Evolutionary conservation across 2,329 filamentous ascomycete genomes (phyloP), one percentile per base, ranked within the genome.

Genomic region (Colletotrichum sidae): DNA sequence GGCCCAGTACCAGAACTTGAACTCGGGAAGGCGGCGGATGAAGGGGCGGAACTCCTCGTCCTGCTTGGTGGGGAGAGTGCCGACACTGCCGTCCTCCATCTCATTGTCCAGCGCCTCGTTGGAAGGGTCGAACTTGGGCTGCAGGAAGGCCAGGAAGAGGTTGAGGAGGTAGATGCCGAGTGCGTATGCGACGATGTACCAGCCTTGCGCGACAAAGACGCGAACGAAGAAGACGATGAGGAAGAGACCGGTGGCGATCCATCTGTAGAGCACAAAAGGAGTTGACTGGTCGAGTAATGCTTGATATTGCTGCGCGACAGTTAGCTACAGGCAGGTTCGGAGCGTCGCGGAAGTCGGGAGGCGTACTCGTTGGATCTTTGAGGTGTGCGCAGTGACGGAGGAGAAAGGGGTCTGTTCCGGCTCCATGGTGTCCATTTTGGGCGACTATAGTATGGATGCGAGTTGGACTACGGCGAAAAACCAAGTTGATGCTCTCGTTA

Each of bases 1-100:
- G 58, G 95, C 94, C 74, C 92, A 92, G 83, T 97, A 93, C 96
- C 96, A 99, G 85, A 99, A 99, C 87, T 99, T 99, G 88, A 99
- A 99, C 81, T 99, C 96, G 60, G 96, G 96, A 33, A 99, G 88
- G 67, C 96, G 88, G 75, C 96, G 89, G 77, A 99, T 97, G 76
- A 99, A 99, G 4, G 96, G 96, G 69, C 94, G 90, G 85, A 99
- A 99, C 83, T 99, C 96, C 75, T 99, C 94, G 75, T 98, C 95
- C 73, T 93, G 90, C 83, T 97, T 97, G 63, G 94, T 98, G 33
- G 96, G 96, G 47, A 99, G 88, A 34, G 88, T 88, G 58, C 91
- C 90, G 35, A 89, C 88, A 13, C 93, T 87, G 67, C 96, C 96
- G 73, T 97, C 95, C 80, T 99, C 96, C 86, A 98, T 95, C 70